Conservation (phyloP, 495 filamentous ascomycete species). For the Daldinia vernicosa region DNA sequence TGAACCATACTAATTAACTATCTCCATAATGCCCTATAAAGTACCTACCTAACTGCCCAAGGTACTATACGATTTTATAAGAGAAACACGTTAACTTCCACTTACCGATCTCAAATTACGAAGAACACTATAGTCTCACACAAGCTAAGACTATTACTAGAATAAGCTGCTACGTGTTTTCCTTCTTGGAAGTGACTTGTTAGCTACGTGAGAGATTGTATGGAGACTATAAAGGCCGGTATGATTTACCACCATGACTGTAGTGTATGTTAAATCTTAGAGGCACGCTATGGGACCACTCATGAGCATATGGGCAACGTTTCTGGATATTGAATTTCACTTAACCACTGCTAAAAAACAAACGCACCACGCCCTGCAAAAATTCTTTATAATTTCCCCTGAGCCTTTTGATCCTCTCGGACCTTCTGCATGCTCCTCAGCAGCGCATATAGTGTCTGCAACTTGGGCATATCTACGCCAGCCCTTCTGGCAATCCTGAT, state of each 20-base stretch:
- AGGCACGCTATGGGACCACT: background rate
- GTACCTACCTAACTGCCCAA: too few relatives aligned
- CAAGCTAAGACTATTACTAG: background rate
- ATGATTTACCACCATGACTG: background rate
- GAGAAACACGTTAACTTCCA: background rate
- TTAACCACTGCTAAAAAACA: background rate
- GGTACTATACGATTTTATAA: background rate
- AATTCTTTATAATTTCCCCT: conserved; percentile 47
- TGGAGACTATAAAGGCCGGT: background rate
- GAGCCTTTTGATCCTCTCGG: conserved; percentile 47
- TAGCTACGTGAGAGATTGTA: background rate
- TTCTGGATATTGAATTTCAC: background rate
- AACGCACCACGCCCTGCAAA: background rate
- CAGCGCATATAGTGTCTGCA: conserved; percentile 64
- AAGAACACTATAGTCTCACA: background rate
- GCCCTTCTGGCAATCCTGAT: conserved; percentile 60
- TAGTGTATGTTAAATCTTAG: background rate
- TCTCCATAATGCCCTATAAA: too few relatives aligned
- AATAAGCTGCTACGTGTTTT: background rate
- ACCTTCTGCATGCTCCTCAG: conserved; percentile 57
- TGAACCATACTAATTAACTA: too few relatives aligned
- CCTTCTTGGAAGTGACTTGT: background rate
- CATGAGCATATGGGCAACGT: background rate
- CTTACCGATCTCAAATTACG: background rate
- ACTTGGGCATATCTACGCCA: conserved; percentile 61